Percentiles rank a stretch among this genome's conserved stretches.
These are phyloP conservation scores for Samsoniella hepiali DNA, from an alignment of 2,329 filamentous ascomycete genomes.

Conservation along the genomic window DNA sequence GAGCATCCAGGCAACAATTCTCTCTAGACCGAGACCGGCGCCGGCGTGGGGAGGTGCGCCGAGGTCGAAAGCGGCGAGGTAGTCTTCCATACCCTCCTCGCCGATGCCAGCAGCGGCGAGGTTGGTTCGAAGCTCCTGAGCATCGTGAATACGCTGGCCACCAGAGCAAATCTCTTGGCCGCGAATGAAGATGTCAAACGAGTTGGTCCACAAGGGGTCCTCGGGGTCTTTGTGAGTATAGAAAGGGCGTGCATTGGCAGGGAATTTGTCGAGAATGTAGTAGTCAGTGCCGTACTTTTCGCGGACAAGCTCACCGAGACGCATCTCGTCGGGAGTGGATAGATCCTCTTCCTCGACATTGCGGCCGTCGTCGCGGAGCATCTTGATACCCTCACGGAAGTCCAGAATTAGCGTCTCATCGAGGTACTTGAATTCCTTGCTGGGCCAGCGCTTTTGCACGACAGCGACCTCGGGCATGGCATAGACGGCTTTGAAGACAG, in stretches of 20 bases:
- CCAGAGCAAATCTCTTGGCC: slow-evolving; percentile 91
- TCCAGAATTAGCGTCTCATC: slow-evolving; percentile 79
- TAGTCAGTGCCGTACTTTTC: slow-evolving; percentile 87
- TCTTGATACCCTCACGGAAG: slow-evolving; percentile 74
- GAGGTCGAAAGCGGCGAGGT: slow-evolving; percentile 83
- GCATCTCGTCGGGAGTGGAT: slow-evolving; percentile 80
- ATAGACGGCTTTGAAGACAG: slow-evolving; percentile 52
- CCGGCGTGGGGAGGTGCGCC: slow-evolving; percentile 87
- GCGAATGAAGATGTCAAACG: slow-evolving; percentile 91
- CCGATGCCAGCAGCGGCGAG: slow-evolving; percentile 75
- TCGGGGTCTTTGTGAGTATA: slow-evolving; percentile 83
- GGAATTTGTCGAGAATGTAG: slow-evolving; percentile 94
- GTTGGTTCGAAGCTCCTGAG: slow-evolving; percentile 68
- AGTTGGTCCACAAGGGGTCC: slow-evolving; percentile 75
- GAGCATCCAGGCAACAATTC: slow-evolving; percentile 80
- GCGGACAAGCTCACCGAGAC: slow-evolving; percentile 78
- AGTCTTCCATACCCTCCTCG: slow-evolving; percentile 83
- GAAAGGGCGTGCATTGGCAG: slow-evolving; percentile 77
- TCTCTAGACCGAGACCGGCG: slow-evolving; percentile 85
- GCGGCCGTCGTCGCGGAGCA: slow-evolving; percentile 81
- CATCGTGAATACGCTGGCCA: slow-evolving; percentile 88
- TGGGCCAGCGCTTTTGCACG: slow-evolving; percentile 80
- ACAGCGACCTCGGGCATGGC: slow-evolving; percentile 66
- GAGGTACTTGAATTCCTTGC: slow-evolving; percentile 80
- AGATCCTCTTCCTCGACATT: slow-evolving; percentile 74